A percentile compares a stretch with the other conserved stretches of the same genome.
Evolutionary conservation across 345 rosid species (phyloP).

Genomic region (Acer saccharum): DNA sequence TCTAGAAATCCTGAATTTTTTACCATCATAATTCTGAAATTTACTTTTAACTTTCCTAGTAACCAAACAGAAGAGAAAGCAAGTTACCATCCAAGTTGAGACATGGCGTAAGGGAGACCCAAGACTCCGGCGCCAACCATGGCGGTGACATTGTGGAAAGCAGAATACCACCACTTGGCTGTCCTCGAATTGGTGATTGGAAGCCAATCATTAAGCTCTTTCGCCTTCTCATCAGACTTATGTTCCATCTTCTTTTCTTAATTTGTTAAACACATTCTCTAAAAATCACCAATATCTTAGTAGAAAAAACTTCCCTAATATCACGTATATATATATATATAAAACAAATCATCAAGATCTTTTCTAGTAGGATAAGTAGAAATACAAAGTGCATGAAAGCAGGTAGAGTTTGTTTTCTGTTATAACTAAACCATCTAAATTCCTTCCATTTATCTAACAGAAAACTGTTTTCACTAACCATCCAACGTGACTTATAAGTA

Average conservation of each 20-base stretch:
- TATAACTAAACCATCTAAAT: neutral
- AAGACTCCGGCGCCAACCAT: conserved; percentile 78
- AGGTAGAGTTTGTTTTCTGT: conserved; percentile 7
- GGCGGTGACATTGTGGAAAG: conserved; percentile 73
- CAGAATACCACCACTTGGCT: conserved; percentile 74
- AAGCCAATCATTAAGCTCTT: conserved; percentile 54
- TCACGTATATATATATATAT: no score
- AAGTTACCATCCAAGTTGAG: conserved; percentile 65
- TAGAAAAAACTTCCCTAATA: no score
- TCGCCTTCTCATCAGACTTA: neutral
- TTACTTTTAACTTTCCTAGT: no score
- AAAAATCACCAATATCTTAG: no score
- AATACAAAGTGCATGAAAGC: neutral
- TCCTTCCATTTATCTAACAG: no score
- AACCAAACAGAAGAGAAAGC: neutral
- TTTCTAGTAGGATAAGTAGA: neutral
- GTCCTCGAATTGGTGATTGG: conserved; percentile 61
- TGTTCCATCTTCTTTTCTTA: neutral
- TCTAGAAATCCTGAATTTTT: no score
- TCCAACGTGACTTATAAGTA: no score
- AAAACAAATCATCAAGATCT: neutral
- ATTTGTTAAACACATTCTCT: no score
- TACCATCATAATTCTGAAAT: no score
- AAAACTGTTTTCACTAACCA: no score
- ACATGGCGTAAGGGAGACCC: conserved; percentile 68